These are phyloP conservation scores for Aspergillus fijiensis DNA, from an alignment of 2,329 filamentous ascomycete species.

Conservation along the genomic window DNA sequence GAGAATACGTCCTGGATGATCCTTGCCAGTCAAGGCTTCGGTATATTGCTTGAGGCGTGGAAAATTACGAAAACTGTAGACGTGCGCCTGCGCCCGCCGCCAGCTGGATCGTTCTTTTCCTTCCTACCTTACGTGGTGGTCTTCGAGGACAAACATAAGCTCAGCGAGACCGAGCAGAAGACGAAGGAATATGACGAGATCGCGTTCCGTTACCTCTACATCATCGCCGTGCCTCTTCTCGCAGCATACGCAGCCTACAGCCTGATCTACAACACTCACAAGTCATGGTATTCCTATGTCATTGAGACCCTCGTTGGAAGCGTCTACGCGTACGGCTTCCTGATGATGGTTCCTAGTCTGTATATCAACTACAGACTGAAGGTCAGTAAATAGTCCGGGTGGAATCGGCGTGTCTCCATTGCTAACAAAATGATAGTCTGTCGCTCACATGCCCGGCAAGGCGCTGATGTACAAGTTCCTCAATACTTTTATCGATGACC, in stretches of 20 bases:
- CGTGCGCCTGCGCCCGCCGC: slow-evolving; percentile 71
- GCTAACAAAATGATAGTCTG: slow-evolving; percentile 48
- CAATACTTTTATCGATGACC: slow-evolving; percentile 97
- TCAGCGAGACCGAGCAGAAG: slow-evolving; percentile 93
- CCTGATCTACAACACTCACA: slow-evolving; percentile 88
- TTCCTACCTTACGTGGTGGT: slow-evolving; percentile 75
- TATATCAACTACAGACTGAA: slow-evolving; percentile 99
- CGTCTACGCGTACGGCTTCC: slow-evolving; percentile 96
- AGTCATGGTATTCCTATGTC: slow-evolving; percentile 96
- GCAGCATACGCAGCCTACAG: slow-evolving; percentile 89
- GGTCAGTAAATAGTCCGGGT: slow-evolving; percentile 44
- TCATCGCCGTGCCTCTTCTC: slow-evolving; percentile 83
- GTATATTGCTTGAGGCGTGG: slow-evolving; percentile 78
- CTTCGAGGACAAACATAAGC: slow-evolving; percentile 95
- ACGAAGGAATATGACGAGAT: slow-evolving; percentile 98
- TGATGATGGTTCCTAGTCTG: slow-evolving; percentile 97
- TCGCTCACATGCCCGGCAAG: slow-evolving; percentile 94
- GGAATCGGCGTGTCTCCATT: background rate
- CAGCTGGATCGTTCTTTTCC: slow-evolving; percentile 67
- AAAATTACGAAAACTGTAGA: slow-evolving; percentile 96
- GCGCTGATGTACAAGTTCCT: slow-evolving; percentile 98
- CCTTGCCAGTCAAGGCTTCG: slow-evolving; percentile 84
- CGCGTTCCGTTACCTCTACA: slow-evolving; percentile 96
- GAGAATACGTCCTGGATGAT: slow-evolving; percentile 99
- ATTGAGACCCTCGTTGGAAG: slow-evolving; percentile 93